Base-by-base conservation (phyloP, 2,329 filamentous ascomycete genomes). In the Aaosphaeria arxii region DNA sequence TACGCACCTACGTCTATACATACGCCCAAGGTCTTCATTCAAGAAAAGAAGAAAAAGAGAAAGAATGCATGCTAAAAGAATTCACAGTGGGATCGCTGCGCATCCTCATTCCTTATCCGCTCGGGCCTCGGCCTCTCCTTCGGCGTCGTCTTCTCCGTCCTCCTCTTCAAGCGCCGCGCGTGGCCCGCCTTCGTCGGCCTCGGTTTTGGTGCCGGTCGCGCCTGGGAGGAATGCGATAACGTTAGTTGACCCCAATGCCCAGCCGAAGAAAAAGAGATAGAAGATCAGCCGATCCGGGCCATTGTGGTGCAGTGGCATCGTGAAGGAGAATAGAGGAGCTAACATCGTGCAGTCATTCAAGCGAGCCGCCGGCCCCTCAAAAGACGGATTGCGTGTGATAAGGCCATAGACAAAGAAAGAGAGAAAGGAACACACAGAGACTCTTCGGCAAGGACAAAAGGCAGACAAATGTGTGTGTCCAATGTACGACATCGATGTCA, bases 171-270 rank as follows among this genome's bases (percentile, higher is more conserved):
- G 83, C 88, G 95, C 74, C 87, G 94, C 77, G 89, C 94, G 58
- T 99, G 92, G 90, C 94, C 94, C 49, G 94, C 91, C n/a, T 94
- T 90, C 71, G 83, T 96, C 58, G 94, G 94, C 57, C 81, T 92
- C 47, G 94, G 94, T 49, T 97, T 99, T 72, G 94, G 95, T 71
- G 91, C 91, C 56, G 94, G 94, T 64, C 85, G 95, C 66, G 94
- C 94, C 49, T 99, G 95, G 80, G 94, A 99, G 75, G 94, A 99
- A 80, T 96, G 94, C 76, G 96, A 99, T 78, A 88, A 81, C 63
- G 76, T 79, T 59, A 61, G 74, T 72, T 38, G 17, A 42, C 5
- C 28, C 11, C 30, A 7, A 5, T 35, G 7, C 5, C 36, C 30
- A 43, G 40, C 7, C 5, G 7, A 31, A 33, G 32, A 30, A 17